phyloP scores from a whole-genome alignment of 768 basidiomycete species.

The Boletellus sp. region DNA sequence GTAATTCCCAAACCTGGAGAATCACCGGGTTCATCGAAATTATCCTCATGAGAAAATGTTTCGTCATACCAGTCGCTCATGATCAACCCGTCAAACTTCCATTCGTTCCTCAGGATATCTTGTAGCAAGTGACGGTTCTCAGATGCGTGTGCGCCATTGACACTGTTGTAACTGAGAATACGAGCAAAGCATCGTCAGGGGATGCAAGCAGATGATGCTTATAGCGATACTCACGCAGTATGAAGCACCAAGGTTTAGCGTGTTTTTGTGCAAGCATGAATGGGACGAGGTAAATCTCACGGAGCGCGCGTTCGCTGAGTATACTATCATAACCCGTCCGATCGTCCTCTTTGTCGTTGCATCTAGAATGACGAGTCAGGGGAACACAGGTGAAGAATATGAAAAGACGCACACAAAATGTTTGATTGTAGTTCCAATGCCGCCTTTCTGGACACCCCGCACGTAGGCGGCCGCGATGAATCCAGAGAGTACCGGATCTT shows the following conservation, averaged over 20 bases:
- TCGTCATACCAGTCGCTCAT: slow-evolving; percentile 76
- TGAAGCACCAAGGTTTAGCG: slow-evolving; percentile 49
- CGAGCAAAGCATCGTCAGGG: neutral
- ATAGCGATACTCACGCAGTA: slow-evolving; percentile 52
- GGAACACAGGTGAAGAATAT: neutral
- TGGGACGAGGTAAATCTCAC: slow-evolving; percentile 58
- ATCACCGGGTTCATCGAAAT: neutral
- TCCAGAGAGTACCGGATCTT: slow-evolving; percentile 74
- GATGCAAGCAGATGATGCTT: neutral
- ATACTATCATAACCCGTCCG: slow-evolving; percentile 57
- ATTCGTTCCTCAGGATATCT: slow-evolving; percentile 66
- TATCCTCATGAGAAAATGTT: neutral
- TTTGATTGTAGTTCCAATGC: slow-evolving; percentile 75
- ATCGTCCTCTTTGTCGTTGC: slow-evolving; percentile 82
- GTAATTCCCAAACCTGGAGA: slow-evolving; percentile 65
- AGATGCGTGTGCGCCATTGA: slow-evolving; percentile 71
- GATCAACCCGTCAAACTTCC: slow-evolving; percentile 67
- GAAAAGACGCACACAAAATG: slow-evolving; percentile 62
- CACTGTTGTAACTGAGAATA: slow-evolving; percentile 56
- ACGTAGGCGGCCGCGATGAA: slow-evolving; percentile 67
- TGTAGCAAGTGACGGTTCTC: slow-evolving; percentile 60
- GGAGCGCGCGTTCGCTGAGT: slow-evolving; percentile 46
- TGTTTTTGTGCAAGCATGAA: slow-evolving; percentile 55
- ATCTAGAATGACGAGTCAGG: slow-evolving; percentile 33
- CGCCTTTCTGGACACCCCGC: slow-evolving; percentile 73